phyloP scores from a whole-genome alignment of 768 basidiomycete species.

The Plicaturopsis crispa region DNA sequence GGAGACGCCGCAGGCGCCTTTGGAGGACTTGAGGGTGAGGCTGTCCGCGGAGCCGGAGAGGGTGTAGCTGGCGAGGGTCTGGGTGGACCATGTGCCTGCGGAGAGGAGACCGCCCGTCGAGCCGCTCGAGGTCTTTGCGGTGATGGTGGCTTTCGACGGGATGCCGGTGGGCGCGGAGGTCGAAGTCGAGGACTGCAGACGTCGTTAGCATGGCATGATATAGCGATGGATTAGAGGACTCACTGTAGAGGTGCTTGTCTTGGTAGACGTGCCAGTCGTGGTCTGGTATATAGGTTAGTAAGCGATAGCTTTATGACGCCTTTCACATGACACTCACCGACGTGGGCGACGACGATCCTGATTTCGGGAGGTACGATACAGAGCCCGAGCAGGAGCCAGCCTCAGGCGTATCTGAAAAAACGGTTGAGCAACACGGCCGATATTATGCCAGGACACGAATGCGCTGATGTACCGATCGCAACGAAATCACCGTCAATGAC shows the following conservation, averaged over 20 bases:
- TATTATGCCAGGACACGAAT: not conserved
- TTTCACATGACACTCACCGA: no score
- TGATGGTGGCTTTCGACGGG: conserved; percentile 41
- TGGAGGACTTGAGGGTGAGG: conserved; percentile 53
- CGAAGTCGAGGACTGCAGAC: no score
- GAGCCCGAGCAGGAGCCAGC: conserved; percentile 42
- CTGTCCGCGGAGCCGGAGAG: conserved; percentile 36
- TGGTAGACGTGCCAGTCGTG: no score
- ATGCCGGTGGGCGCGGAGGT: no score
- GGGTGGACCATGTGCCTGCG: conserved; percentile 51
- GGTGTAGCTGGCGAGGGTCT: conserved; percentile 50
- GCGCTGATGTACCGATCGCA: conserved; percentile 41
- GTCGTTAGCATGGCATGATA: no score
- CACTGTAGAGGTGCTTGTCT: no score
- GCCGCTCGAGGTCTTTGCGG: conserved; percentile 26
- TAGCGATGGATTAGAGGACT: no score
- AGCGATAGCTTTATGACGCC: no score
- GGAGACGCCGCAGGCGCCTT: conserved; percentile 48
- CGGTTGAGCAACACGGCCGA: conserved; percentile 7
- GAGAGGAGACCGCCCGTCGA: conserved; percentile 45
- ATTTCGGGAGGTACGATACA: conserved; percentile 55
- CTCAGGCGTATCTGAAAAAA: conserved; percentile 38
- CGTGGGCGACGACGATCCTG: conserved; percentile 22
- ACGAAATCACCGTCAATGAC: conserved; percentile 57
- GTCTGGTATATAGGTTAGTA: conserved; percentile 11